A percentile compares a stretch with the other conserved stretches of the same genome.
These are phyloP conservation scores for Mycena vulgaris DNA, from an alignment of 768 basidiomycete genomes.

Conservation along the genomic window DNA sequence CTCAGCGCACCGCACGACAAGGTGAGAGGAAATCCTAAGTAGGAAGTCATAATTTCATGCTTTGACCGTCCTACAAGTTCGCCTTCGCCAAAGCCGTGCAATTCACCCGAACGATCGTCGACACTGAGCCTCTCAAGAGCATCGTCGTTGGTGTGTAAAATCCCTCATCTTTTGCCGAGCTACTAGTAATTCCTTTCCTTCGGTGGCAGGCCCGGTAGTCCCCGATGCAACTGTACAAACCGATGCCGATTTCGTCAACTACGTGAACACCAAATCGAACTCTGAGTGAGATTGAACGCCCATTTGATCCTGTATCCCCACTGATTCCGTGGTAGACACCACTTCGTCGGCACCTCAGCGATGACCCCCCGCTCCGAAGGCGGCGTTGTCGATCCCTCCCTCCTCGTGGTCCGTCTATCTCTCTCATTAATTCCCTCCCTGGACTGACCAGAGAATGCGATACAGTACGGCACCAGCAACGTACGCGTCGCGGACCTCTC, in stretches of 20 bases:
- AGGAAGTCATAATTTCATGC: background rate
- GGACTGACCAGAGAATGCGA: background rate
- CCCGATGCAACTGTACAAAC: slow-evolving; percentile 30
- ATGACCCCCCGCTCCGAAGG: slow-evolving; percentile 27
- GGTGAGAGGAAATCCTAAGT: background rate
- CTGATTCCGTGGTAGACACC: slow-evolving; percentile 1
- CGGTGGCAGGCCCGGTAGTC: slow-evolving; percentile 17
- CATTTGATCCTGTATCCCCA: background rate
- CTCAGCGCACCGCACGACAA: slow-evolving; percentile 30
- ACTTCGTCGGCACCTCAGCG: slow-evolving; percentile 32
- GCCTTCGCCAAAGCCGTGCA: slow-evolving; percentile 29
- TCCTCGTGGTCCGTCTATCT: slow-evolving; percentile 20
- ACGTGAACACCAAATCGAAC: slow-evolving; percentile 21
- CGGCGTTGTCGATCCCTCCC: slow-evolving; percentile 33
- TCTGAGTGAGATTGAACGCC: slow-evolving; percentile 7
- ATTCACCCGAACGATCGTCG: slow-evolving; percentile 28
- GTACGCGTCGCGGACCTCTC: slow-evolving; percentile 59
- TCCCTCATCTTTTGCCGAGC: too few species aligned
- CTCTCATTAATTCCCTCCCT: background rate
- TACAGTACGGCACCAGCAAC: slow-evolving; percentile 55
- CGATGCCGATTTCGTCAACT: slow-evolving; percentile 28
- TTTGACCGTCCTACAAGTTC: slow-evolving; percentile 3
- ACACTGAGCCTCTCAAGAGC: slow-evolving; percentile 33
- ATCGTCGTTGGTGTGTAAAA: slow-evolving; percentile 22
- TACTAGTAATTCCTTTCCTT: too few species aligned